Evolutionary conservation across 1,284 basidiomycete species (phyloP).

Genomic region (Flammula alnicola): DNA sequence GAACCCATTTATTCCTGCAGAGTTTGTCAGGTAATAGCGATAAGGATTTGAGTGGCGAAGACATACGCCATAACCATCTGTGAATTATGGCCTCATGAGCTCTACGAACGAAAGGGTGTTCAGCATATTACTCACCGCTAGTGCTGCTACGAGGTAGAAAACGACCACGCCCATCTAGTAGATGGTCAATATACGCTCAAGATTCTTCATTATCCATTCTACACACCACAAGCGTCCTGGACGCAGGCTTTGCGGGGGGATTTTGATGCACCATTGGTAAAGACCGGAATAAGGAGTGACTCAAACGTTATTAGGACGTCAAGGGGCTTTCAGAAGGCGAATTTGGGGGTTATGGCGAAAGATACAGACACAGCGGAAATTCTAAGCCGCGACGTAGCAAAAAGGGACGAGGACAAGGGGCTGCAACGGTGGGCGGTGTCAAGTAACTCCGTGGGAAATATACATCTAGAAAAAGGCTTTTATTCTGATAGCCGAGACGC

Average conservation of each 20-base stretch:
- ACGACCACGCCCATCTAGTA: slow-evolving; percentile 65
- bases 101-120: slow-evolving; percentile 16
- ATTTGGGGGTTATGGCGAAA: no score
- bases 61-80: slow-evolving; percentile 84
- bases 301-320: not conserved
- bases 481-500: slow-evolving; percentile 10
- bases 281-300: slow-evolving; percentile 10
- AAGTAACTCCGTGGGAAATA: slow-evolving; percentile 21
- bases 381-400: no score
- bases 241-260: slow-evolving; percentile 27
- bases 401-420: no score
- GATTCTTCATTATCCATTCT: not conserved
- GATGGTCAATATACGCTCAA: not conserved
- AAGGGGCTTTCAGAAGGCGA: no score
- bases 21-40: slow-evolving; percentile 9
- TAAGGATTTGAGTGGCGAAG: slow-evolving; percentile 2
- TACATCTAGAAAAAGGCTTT: not conserved
- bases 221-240: slow-evolving; percentile 31
- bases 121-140: slow-evolving; percentile 63
- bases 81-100: slow-evolving; percentile 19
- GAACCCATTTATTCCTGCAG: slow-evolving; percentile 80
- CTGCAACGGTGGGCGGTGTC: no score
- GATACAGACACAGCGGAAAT: not conserved
- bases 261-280: slow-evolving; percentile 26
- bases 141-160: slow-evolving; percentile 83